A percentile compares a stretch with the other conserved stretches of the same genome.
phyloP scores from a whole-genome alignment of 345 rosid genomes.

The Eucalyptus albens region DNA sequence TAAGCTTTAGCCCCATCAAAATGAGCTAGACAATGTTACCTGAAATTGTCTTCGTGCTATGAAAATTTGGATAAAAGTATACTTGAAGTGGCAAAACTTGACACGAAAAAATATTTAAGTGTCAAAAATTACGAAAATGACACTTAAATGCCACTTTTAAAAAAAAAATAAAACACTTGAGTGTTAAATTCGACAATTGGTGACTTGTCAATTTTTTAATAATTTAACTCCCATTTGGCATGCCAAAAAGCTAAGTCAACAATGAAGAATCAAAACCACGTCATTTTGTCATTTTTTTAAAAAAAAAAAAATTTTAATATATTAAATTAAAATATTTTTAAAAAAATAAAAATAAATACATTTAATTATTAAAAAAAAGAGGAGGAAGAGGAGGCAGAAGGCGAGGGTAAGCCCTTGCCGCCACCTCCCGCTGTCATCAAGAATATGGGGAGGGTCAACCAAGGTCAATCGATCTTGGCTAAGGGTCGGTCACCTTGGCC shows the following conservation, averaged over 20 bases:
- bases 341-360: no score
- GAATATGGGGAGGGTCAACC: accelerated
- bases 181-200: accelerated
- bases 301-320: no score
- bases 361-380: no score
- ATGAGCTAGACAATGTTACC: neutral
- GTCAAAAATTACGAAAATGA: accelerated
- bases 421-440: accelerated
- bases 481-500: no score
- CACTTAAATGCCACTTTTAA: no score
- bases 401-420: accelerated
- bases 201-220: no score
- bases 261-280: accelerated
- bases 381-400: no score
- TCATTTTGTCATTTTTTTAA: accelerated
- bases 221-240: accelerated
- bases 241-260: accelerated
- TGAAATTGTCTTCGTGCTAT: neutral
- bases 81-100: accelerated
- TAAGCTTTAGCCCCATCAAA: neutral
- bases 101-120: accelerated
- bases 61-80: neutral
- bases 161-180: no score
- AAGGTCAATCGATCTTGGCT: accelerated
- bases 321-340: no score